Percentiles rank a stretch among this genome's conserved stretches.
These are phyloP conservation scores for Parastagonospora avenae DNA, from an alignment of 2,329 filamentous ascomycete genomes.

Conservation along the genomic window DNA sequence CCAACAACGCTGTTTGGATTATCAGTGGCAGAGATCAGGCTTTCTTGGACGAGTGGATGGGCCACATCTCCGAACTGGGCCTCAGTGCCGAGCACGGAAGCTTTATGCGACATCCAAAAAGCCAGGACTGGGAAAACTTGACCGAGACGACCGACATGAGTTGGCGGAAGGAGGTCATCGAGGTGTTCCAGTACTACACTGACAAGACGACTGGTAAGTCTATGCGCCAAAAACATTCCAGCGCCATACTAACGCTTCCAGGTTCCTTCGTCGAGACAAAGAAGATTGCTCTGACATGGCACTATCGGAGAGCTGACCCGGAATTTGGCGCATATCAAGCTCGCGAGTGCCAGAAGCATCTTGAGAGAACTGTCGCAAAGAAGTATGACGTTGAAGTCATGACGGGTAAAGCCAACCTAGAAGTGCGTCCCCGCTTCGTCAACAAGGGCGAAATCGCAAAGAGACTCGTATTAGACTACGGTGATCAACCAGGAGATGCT, in stretches of 20 bases:
- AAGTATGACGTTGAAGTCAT: constrained; percentile 95
- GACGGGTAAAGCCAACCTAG: constrained; percentile 94
- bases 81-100: constrained; percentile 96
- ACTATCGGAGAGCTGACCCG: constrained; percentile 89
- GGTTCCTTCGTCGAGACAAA: constrained; percentile 94
- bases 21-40: constrained; percentile 93
- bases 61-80: constrained; percentile 87
- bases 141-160: constrained; percentile 87
- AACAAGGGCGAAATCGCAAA: constrained; percentile 98
- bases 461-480: constrained; percentile 77
- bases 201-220: constrained; percentile 78
- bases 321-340: constrained; percentile 83
- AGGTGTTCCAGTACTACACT: constrained; percentile 86
- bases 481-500: constrained; percentile 58
- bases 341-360: constrained; percentile 77
- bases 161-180: constrained; percentile 86
- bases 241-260: constrained; percentile 40
- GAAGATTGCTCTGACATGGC: constrained; percentile 93
- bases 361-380: constrained; percentile 76
- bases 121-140: constrained; percentile 83
- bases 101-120: constrained; percentile 83
- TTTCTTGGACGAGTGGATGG: constrained; percentile 88
- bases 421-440: constrained; percentile 94
- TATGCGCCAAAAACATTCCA: no score
- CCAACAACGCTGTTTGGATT: constrained; percentile 92